Evolutionary conservation across 2,329 filamentous ascomycete species (phyloP), one percentile per base, ranked within the genome.

Genomic region (Piedraia hortae): DNA sequence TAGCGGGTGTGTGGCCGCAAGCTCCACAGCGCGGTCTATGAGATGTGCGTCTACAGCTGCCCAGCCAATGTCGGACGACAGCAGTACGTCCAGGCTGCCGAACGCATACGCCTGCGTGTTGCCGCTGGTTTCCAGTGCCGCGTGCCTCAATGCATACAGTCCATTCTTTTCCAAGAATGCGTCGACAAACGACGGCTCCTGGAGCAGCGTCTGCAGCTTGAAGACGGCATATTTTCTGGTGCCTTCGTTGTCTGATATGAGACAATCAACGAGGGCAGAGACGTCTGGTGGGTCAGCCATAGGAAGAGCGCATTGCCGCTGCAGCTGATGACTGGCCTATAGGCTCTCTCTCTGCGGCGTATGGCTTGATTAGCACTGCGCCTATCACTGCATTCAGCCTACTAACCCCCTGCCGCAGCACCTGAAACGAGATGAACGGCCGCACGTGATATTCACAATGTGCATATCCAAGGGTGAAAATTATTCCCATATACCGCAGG

Each of bases 41-140:
- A 82, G 52, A 36, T 75, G 70, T 26, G 63, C 56, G 9, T 73
- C 66, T 37, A 80, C 73, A 28, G 72, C 64, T 31, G 93, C 80
- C 85, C 85, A 97, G 27, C 85, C 85, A 61, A 91, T 90, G 48
- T 93, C 85, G 17, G 93, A 72, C 48, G 97, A 85, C 29, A 97
- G 55, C 28, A 97, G 50, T 25, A 78, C 63, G 26, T 69, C 74
- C 36, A 93, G 59, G 37, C 75, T 85, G 33, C 89, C 82, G 28
- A 97, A 55, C 29, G 80, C 75, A 49, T 97, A 97, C 28, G 85
- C 85, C 40, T 97, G 56, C 1, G 85, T 93, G 46, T 97, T 97
- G 26, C 85, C 85, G 26, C 63, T 73, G 14, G 80, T 68, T 32
- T 64, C 62, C 55, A 93, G 65, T 31, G 85, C 77, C 24, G 93